Evolutionary conservation across 208 protist genomes (phyloP), one percentile per base, ranked within the genome.

Genomic region (Trichomonas tenax): DNA sequence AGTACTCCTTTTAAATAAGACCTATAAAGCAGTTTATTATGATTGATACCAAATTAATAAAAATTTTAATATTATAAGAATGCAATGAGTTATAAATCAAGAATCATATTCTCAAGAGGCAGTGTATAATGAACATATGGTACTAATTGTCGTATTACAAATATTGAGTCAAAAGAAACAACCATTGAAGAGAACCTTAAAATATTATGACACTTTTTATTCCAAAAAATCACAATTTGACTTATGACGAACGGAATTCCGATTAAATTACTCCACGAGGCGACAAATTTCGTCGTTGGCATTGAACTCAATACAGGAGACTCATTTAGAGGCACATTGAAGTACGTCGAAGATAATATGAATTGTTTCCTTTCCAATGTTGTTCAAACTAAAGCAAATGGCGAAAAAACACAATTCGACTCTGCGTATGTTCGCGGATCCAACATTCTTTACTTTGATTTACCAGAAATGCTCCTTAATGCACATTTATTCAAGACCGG

Each of bases 401-500:
- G 86, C 2, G 26, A 48, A 38, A 17, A 23, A 51, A 40, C 15
- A 58, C 0, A 93, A 36, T 34, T 51, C 17, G 44, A 93, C 9
- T 51, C 40, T 34, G 44, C 44, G 11, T 93, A 93, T 93, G 15
- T 93, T 34, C 11, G 86, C 15, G 86, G 86, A 0, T 93, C 86
- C 17, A 93, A 51, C 17, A 93, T 93, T 51, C n/a, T 93, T 31
- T 93, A 93, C 31, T 34, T 93, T 17, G 44, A 93, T 41, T 21
- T 93, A 17, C 86, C 86, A 58, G 86, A 93, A 93, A 51, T 93
- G 86, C 45, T 93, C 51, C 45, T 44, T 23, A 93, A 93, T 93
- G 23, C 86, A 0, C 6, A 31, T 26, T 51, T 93, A 48, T 93
- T 93, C 44, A 23, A 93, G 51, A 93, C 44, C 10, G 44, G 17